Base-by-base conservation (phyloP, 768 basidiomycete species). In the Leucogyrophana mollusca region DNA sequence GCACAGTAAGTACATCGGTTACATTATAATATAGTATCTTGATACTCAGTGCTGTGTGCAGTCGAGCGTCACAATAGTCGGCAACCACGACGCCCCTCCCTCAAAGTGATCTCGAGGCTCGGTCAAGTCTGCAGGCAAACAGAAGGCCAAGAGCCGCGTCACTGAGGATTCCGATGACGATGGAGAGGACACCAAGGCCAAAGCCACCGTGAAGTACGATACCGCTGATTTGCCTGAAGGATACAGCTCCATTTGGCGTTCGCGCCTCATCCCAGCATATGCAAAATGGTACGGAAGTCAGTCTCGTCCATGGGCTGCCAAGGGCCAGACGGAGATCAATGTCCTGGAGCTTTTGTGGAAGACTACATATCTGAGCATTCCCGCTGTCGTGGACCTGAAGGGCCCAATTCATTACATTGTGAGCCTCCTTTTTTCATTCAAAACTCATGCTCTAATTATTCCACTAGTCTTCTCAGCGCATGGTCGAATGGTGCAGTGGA, bases 311-410 rank as follows among this genome's bases (percentile, higher is more conserved):
- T 45, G 43, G 43, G 34, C 32, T 18, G 21, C 25, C 13, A 36
- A 45, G 34, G 18, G 14, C 24, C 14, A 30, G 3, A 6, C 22
- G 20, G 43, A 34, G 21, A 13, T 34, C 17, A 22, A 21, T 16
- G 43, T 36, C 9, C 21, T 45, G 34, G n/a, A 35, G 16, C n/a
- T 22, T 6, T 13, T 45, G 11, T 45, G 43, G 43, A 33, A 45
- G 9, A 11, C 25, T 22, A 22, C 34, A 14, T 45, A 34, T 33
- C 22, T 34, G 17, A 6, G 7, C 25, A 34, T 30, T 30, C 13
- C 40, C 9, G 20, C 20, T 16, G 25, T 27, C 9, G 23, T 41
- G 14, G 23, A 22, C 10, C 14, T 23, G 13, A 17, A 41, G 4
- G 40, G 40, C 23, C 40, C 40, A n/a, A 23, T 41, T 13, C 25